phyloP scores from a whole-genome alignment of 306 rosid genomes.

The Sesbania bispinosa region DNA sequence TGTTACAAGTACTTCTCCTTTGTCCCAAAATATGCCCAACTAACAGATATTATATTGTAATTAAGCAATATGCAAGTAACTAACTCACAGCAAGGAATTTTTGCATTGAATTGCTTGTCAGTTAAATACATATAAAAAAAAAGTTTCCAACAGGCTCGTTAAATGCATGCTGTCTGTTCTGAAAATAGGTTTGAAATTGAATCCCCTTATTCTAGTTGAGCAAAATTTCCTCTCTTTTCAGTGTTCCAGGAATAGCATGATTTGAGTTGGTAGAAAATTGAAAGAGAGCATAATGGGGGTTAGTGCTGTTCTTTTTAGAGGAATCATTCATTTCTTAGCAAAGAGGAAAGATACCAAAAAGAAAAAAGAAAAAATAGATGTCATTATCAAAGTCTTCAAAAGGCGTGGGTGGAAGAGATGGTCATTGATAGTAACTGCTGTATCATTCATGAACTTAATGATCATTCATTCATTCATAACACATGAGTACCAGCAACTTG shows the following conservation, averaged over 20 bases:
- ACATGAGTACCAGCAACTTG: constrained; percentile 26
- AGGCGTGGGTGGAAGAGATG: constrained; percentile 35
- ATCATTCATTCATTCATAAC: too few relatives aligned
- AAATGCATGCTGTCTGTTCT: background rate
- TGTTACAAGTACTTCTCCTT: too few relatives aligned
- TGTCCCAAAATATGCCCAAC: too few relatives aligned
- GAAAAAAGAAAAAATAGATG: constrained; percentile 39
- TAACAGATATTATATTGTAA: too few relatives aligned
- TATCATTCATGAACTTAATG: constrained; percentile 32
- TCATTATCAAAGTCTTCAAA: constrained; percentile 45
- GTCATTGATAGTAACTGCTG: constrained; percentile 29
- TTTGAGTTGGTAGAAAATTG: background rate
- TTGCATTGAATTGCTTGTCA: too few relatives aligned
- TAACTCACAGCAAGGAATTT: too few relatives aligned
- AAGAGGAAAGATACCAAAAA: constrained; percentile 17
- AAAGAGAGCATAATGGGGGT: background rate
- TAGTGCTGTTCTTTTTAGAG: constrained; percentile 14
- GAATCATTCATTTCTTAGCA: constrained; percentile 27
- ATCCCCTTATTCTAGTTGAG: background rate
- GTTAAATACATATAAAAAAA: too few relatives aligned
- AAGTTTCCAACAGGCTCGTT: background rate
- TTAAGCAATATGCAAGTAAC: too few relatives aligned
- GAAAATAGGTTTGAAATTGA: background rate
- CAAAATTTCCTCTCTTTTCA: background rate
- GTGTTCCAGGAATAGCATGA: too few relatives aligned